These are phyloP conservation scores for Aspergillus quadrilineatus DNA, from an alignment of 2,329 filamentous ascomycete genomes.

Conservation along the genomic window DNA sequence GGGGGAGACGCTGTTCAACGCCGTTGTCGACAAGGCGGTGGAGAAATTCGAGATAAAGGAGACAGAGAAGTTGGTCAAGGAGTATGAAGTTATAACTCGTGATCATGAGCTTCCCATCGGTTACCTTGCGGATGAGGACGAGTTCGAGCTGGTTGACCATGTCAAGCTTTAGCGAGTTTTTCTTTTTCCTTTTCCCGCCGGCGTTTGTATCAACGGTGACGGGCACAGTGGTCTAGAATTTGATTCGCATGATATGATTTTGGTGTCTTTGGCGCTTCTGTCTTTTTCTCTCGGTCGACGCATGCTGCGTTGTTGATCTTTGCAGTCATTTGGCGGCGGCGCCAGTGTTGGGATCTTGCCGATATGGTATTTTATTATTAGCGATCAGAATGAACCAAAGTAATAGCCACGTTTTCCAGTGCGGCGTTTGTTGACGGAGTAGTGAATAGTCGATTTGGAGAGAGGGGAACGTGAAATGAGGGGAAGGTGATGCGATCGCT, in stretches of 20 bases:
- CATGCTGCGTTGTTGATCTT: not conserved
- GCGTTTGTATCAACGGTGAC: constrained; percentile 10
- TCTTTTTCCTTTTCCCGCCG: not conserved
- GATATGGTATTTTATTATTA: constrained; percentile 7
- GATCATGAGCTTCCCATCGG: constrained; percentile 34
- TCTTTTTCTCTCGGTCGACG: not conserved
- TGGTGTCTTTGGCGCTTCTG: constrained; percentile 4
- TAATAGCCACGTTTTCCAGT: not conserved
- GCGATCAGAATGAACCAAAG: constrained; percentile 14
- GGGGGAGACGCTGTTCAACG: constrained; percentile 58
- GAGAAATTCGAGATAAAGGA: constrained; percentile 60
- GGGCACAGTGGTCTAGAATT: constrained; percentile 16
- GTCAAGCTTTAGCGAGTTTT: constrained; percentile 25
- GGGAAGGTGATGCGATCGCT: not conserved
- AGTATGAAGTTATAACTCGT: constrained; percentile 56
- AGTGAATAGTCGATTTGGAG: not conserved
- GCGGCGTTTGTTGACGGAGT: not conserved
- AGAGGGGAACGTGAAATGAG: not conserved
- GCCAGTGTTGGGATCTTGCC: not conserved
- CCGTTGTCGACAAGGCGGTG: constrained; percentile 57
- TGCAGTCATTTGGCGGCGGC: constrained; percentile 1
- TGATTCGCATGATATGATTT: constrained; percentile 5
- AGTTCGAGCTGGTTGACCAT: constrained; percentile 45
- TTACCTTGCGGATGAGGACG: constrained; percentile 33
- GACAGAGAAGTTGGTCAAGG: constrained; percentile 61